Conservation (phyloP, 495 filamentous ascomycete species). For the Penicillium maclennaniae region DNA sequence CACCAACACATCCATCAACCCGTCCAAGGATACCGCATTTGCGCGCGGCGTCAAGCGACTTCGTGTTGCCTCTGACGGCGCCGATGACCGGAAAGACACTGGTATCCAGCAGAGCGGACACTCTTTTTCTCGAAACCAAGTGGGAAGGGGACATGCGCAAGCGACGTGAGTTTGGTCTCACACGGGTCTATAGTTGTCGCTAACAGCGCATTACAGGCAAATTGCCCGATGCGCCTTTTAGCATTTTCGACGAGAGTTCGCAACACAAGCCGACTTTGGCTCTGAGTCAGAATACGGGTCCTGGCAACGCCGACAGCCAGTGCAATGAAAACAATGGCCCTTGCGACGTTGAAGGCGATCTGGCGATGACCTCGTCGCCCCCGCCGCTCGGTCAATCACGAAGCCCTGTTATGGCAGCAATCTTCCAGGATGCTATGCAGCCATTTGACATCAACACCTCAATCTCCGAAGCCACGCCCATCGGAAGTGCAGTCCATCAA, state of each 20-base stretch:
- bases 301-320: neutral
- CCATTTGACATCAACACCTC: neutral
- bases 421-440: slow-evolving; percentile 15
- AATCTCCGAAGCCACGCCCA: slow-evolving; percentile 9
- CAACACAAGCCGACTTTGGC: slow-evolving; percentile 1
- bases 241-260: slow-evolving; percentile 17
- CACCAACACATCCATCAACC: slow-evolving; percentile 24
- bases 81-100: slow-evolving; percentile 3
- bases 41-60: slow-evolving; percentile 46
- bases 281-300: neutral
- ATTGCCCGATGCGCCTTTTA: slow-evolving; percentile 26
- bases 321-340: slow-evolving; percentile 1
- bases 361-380: slow-evolving; percentile 11
- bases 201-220: slow-evolving; percentile 30
- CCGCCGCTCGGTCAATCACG: slow-evolving; percentile 2
- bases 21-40: slow-evolving; percentile 24
- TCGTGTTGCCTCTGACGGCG: slow-evolving; percentile 25
- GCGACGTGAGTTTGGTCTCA: slow-evolving; percentile 34
- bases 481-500: slow-evolving; percentile 10
- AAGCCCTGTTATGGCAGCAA: slow-evolving; percentile 4
- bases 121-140: slow-evolving; percentile 42
- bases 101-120: slow-evolving; percentile 18
- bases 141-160: slow-evolving; percentile 36
- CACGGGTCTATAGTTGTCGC: neutral
- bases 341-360: slow-evolving; percentile 9